Percentiles rank a stretch among this genome's conserved stretches.
Conservation (phyloP, 169 alveolate genomes). For the Eimeria sp. region DNA sequence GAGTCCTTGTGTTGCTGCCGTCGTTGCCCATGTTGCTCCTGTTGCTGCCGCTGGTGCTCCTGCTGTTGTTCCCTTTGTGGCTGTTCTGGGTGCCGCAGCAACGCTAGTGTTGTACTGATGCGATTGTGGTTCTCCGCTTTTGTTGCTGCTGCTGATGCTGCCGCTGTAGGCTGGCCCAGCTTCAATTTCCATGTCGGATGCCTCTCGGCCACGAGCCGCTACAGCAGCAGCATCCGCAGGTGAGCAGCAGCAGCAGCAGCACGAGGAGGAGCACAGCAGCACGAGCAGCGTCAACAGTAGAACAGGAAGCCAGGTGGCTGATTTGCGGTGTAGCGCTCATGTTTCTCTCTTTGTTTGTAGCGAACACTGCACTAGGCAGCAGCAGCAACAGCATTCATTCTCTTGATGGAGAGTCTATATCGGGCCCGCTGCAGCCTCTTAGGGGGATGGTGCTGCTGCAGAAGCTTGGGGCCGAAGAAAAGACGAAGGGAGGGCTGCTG, state of each 20-base stretch:
- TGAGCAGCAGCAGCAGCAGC: neutral
- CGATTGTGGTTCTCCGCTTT: too few relatives aligned
- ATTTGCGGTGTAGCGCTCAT: neutral
- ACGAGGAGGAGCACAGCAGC: neutral
- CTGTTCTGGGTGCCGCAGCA: neutral
- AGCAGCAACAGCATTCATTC: conserved; percentile 59
- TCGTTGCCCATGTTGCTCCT: neutral
- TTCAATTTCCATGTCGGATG: neutral
- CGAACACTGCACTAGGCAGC: conserved; percentile 25
- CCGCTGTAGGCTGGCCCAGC: conserved; percentile 18
- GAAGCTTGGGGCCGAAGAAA: conserved; percentile 36
- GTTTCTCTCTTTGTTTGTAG: neutral
- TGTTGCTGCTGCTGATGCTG: neutral
- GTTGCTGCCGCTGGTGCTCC: neutral
- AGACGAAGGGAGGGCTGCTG: conserved; percentile 67
- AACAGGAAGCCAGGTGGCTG: neutral
- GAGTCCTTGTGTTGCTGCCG: neutral
- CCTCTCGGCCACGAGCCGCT: conserved; percentile 19
- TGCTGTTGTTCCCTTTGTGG: neutral
- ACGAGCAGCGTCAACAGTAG: conserved; percentile 11
- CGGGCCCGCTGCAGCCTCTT: conserved; percentile 78
- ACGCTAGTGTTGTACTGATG: neutral
- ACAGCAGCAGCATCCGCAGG: conserved; percentile 8
- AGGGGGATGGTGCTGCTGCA: conserved; percentile 77
- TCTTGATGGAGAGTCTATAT: conserved; percentile 64